These are phyloP conservation scores for Arthrobotrys conoides DNA, from an alignment of 2,329 filamentous ascomycete genomes.

Conservation along the genomic window DNA sequence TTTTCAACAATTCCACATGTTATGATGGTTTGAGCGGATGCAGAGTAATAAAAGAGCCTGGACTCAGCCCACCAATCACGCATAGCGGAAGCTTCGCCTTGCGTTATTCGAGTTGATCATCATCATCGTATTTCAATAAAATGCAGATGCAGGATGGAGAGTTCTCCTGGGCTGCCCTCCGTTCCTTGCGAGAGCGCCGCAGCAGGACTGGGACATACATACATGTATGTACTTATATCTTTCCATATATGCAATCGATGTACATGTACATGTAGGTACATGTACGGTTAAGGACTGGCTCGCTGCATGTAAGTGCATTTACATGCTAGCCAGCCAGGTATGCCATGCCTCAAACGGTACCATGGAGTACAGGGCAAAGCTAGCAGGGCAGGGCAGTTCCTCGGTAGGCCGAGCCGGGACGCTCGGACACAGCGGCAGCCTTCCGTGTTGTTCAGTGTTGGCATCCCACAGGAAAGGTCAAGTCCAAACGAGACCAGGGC, in stretches of 20 bases:
- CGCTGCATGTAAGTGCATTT: slow-evolving; percentile 46
- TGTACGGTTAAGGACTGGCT: slow-evolving; percentile 16
- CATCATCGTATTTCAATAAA: slow-evolving; percentile 44
- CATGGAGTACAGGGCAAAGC: neutral
- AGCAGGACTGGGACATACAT: slow-evolving; percentile 30
- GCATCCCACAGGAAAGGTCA: slow-evolving; percentile 32
- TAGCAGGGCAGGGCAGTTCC: neutral
- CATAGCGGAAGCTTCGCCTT: slow-evolving; percentile 28
- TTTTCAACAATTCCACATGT: slow-evolving; percentile 11
- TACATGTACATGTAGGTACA: neutral
- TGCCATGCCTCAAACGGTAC: slow-evolving; percentile 18
- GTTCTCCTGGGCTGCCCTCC: slow-evolving; percentile 15
- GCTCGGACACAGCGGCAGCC: slow-evolving; percentile 47
- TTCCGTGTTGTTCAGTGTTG: slow-evolving; percentile 58
- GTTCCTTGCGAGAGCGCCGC: slow-evolving; percentile 38
- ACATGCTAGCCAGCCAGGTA: slow-evolving; percentile 17
- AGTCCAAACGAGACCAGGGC: neutral
- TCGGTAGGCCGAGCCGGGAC: slow-evolving; percentile 47
- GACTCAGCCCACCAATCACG: slow-evolving; percentile 47
- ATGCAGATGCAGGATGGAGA: slow-evolving; percentile 37
- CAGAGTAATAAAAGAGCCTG: slow-evolving; percentile 44
- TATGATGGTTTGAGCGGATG: slow-evolving; percentile 32
- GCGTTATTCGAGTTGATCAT: slow-evolving; percentile 56
- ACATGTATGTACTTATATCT: too few species aligned
- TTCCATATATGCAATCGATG: slow-evolving; percentile 9